These are phyloP conservation scores for Corymbia calophylla DNA, from an alignment of 441 rosid genomes.

Conservation along the genomic window DNA sequence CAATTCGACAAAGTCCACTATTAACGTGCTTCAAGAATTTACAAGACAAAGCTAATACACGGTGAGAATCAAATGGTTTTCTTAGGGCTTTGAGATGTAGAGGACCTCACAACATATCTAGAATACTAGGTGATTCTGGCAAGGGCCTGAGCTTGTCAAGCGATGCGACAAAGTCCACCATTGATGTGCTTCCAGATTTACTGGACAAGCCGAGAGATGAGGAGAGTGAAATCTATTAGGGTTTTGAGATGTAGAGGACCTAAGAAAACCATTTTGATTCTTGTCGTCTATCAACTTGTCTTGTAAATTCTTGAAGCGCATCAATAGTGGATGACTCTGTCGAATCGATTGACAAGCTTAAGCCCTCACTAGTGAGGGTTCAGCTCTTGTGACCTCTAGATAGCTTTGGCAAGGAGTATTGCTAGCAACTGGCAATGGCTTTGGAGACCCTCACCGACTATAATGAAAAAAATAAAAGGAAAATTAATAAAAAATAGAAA, in stretches of 20 bases:
- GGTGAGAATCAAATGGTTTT: too few species aligned
- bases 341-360: neutral
- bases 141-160: neutral
- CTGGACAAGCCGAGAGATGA: neutral
- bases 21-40: too few species aligned
- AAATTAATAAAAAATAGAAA: too few species aligned
- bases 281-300: neutral
- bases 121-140: too few species aligned
- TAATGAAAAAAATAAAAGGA: too few species aligned
- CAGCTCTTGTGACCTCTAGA: neutral
- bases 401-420: neutral
- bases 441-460: fast-evolving
- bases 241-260: neutral
- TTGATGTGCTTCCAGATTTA: neutral
- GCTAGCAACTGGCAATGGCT: neutral
- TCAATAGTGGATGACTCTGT: neutral
- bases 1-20: fast-evolving
- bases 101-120: neutral
- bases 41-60: too few species aligned
- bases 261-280: neutral
- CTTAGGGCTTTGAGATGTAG: neutral
- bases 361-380: neutral
- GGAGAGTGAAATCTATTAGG: neutral
- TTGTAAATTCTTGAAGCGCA: neutral
- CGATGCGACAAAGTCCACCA: fast-evolving